Evolutionary conservation across 495 filamentous ascomycete species (phyloP), one percentile per base, ranked within the genome.

Genomic region (Cetradonia linearis): DNA sequence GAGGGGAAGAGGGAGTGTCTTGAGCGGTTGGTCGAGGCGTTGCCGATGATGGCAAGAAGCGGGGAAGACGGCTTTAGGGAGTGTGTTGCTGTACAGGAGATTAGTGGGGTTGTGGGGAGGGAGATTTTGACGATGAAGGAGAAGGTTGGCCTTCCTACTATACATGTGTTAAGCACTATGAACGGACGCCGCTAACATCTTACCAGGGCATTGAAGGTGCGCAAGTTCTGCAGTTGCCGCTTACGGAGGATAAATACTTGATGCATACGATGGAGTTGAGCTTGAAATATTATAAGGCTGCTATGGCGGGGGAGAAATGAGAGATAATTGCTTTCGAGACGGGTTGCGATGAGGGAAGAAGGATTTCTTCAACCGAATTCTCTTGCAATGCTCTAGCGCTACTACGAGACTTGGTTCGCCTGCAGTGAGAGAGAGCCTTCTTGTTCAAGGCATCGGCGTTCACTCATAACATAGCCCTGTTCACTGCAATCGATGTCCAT

Each of bases 31-130:
- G 73, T 85, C 13, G 77, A 80, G 52, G 81, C 84, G 18, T 73
- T 95, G 40, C 80, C 81, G 3, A 77, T 77, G 30, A 79, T 89
- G 73, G 76, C 72, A 63, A 73, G 69, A 66, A 77, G 71, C 69
- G 77, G 62, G 62, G 76, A 71, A 34, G 80, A 83, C 64, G 82
- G 79, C n/a, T 75, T 94, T 47, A 82, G 87, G 67, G 86, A 95
- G 70, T 86, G 83, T 68, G 91, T 89, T 53, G 88, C 88, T 5
- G 77, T 86, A 62, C 76, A 78, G 66, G 85, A 86, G 67, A 88
- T 88, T 72, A 79, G 80, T 42, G 76, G 76, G 27, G 74, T 82
- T 46, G 81, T 85, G 33, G 85, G 83, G 25, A 76, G 79, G 58
- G 78, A 82, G 73, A 82, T 84, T 28, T 73, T 81, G 48, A 77